These are phyloP conservation scores for Ceriops tagal DNA, from an alignment of 345 rosid species.

Conservation along the genomic window DNA sequence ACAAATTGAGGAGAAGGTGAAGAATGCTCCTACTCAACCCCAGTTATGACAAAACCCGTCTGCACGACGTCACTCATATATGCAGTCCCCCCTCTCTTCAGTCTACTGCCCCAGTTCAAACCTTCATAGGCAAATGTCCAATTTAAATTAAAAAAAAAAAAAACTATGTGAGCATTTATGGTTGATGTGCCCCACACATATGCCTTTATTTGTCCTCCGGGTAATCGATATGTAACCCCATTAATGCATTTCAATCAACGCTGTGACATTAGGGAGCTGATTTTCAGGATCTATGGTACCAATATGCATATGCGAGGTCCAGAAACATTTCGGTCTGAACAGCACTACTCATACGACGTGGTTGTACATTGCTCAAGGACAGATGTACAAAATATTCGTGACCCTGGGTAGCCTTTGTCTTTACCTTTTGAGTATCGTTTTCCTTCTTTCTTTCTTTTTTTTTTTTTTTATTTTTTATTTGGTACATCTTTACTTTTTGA, in stretches of 20 bases:
- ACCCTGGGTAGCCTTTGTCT: no score
- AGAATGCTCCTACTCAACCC: constrained; percentile 40
- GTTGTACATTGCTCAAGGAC: no score
- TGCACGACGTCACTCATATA: neutral
- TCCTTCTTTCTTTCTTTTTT: no score
- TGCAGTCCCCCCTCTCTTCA: no score
- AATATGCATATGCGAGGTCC: no score
- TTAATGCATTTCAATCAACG: constrained; percentile 4
- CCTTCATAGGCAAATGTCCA: neutral
- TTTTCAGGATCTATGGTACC: no score
- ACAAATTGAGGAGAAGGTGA: constrained; percentile 41
- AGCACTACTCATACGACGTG: no score
- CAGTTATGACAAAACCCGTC: constrained; percentile 38
- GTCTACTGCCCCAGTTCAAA: neutral
- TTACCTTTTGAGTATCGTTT: no score
- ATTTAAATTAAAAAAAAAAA: neutral
- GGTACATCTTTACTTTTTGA: no score
- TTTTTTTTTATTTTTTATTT: no score
- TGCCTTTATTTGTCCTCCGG: constrained; percentile 26
- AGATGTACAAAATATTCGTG: no score
- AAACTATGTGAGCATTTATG: constrained; percentile 8
- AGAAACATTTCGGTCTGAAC: no score
- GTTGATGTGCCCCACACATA: constrained; percentile 27
- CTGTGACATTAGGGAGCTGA: neutral
- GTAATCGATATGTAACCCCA: constrained; percentile 5